Percentiles rank a stretch among this genome's conserved stretches.
Conservation (phyloP, 495 filamentous ascomycete species). For the Xylaria longipes region DNA sequence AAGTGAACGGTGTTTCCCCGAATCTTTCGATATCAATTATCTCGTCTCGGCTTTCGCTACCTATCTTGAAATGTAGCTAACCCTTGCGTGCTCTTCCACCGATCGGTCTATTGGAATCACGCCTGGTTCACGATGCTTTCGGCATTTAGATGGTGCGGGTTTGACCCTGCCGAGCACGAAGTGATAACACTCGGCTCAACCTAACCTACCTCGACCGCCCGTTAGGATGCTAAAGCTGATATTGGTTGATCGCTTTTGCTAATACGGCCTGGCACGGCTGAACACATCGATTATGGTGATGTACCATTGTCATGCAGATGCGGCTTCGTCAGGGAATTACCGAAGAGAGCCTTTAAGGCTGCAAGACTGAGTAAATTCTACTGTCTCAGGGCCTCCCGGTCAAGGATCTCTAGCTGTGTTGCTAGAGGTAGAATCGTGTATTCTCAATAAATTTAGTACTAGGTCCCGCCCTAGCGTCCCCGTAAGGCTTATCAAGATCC, state of each 20-base stretch:
- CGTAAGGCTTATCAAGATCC: neutral
- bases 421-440: neutral
- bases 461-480: neutral
- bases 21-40: neutral
- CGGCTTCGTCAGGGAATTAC: neutral
- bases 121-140: neutral
- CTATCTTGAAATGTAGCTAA: neutral
- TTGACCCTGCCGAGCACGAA: neutral
- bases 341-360: neutral
- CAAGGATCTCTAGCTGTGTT: neutral
- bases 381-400: neutral
- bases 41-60: neutral
- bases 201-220: neutral
- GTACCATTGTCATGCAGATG: neutral
- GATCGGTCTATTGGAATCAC: neutral
- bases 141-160: neutral
- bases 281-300: neutral
- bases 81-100: neutral
- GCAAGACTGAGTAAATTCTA: neutral
- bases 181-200: neutral
- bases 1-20: constrained; percentile 28
- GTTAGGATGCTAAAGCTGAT: neutral
- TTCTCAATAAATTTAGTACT: neutral
- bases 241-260: neutral
- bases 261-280: neutral